Evolutionary conservation across 306 rosid species (phyloP), one percentile per base, ranked within the genome.

Genomic region (Inga leiocalycina): DNA sequence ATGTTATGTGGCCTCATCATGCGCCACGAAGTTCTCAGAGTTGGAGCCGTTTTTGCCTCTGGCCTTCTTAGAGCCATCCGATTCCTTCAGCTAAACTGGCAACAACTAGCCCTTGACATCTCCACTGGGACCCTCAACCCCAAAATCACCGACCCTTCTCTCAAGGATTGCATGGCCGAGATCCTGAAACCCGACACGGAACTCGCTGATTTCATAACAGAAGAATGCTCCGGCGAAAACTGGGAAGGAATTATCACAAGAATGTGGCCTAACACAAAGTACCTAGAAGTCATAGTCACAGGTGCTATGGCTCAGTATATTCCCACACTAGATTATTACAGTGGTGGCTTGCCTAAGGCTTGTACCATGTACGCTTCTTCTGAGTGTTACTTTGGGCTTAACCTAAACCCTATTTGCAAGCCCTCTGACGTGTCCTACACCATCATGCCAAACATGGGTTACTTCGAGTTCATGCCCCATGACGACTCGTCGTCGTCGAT

Each of bases 261-360:
- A 35, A 90, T 96, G 49, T 96, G 99, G 99, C 99, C 99, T 1
- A 96, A 96, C 86, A 92, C 99, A 0, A 96, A 90, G 57, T 96
- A 89, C 72, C 93, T 96, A 0, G 99, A 96, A 0, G 99, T 94
- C 27, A 92, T 96, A 14, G 98, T 96, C 14, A 96, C 98, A 0
- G 99, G 99, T 43, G 98, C 99, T 61, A 94, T 96, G 99, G 94
- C 98, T 78, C 99, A 96, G 84, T 96, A 96, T 62, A 94, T 94
- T 80, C 98, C 94, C 0, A 91, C 92, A 0, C 92, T 96, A 0
- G 98, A 96, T 51, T 91, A 87, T 72, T 96, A 89, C 82, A 90
- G 98, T 41, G 91, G 89, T 8, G 88, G 92, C 5, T 75, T 94
- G 10, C 99, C 99, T 0, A 87, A 86, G 75, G 88, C 91, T 37